A percentile compares a stretch with the other conserved stretches of the same genome.
phyloP scores from a whole-genome alignment of 306 rosid species.

The Sindora glabra region DNA sequence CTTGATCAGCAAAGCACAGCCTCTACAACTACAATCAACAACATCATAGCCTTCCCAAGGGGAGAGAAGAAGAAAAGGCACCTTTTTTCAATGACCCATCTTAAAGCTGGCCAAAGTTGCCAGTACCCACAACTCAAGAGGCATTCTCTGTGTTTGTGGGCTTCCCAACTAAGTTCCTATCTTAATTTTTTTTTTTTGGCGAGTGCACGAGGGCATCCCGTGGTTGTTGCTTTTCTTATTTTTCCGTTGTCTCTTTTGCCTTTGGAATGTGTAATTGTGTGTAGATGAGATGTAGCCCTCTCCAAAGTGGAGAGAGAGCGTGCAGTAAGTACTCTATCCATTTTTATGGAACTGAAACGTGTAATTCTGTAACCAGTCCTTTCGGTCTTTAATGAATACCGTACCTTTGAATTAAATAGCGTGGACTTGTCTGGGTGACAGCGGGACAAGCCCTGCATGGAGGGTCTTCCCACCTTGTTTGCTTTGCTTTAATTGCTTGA shows the following conservation, averaged over 20 bases:
- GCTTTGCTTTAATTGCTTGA: slow-evolving; percentile 7
- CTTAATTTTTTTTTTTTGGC: background rate
- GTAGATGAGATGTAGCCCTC: slow-evolving; percentile 48
- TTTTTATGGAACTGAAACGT: background rate
- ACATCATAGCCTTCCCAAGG: background rate
- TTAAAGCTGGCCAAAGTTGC: slow-evolving; percentile 12
- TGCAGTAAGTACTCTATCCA: slow-evolving; percentile 6
- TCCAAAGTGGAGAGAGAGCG: slow-evolving; percentile 88
- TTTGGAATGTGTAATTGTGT: slow-evolving; percentile 6
- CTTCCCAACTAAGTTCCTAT: slow-evolving; percentile 7
- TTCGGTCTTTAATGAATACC: slow-evolving; percentile 15
- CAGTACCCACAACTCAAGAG: background rate
- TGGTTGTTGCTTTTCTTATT: slow-evolving; percentile 13
- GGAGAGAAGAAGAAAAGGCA: background rate
- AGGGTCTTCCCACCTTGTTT: slow-evolving; percentile 16
- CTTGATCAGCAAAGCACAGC: background rate
- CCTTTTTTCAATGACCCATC: background rate
- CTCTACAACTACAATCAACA: background rate
- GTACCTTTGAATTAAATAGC: slow-evolving; percentile 12
- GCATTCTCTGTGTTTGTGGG: too few species aligned
- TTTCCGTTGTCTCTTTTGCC: background rate
- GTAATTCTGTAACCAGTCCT: slow-evolving; percentile 19
- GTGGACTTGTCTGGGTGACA: background rate
- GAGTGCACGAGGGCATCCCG: slow-evolving; percentile 30
- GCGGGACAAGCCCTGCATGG: slow-evolving; percentile 7